Evolutionary conservation across 345 rosid species (phyloP).

Genomic region (Eucalyptus viminalis): DNA sequence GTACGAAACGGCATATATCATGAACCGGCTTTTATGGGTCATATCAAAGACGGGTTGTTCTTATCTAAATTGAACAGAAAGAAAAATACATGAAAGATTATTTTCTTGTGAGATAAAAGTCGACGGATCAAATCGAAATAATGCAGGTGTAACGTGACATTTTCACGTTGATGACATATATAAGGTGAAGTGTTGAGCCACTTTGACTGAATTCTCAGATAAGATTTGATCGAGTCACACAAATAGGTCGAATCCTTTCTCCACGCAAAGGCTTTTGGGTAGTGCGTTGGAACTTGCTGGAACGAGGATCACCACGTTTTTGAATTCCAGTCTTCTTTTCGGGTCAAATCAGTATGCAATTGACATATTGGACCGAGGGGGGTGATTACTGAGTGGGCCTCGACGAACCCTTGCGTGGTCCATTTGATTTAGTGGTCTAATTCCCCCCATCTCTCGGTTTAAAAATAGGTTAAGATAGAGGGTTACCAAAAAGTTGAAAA

Average conservation of each 20-base stretch:
- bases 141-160: not conserved
- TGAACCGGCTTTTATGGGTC: not conserved
- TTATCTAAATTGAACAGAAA: not conserved
- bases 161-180: not conserved
- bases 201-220: not conserved
- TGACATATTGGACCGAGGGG: not conserved
- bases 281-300: not conserved
- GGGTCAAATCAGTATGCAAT: not conserved
- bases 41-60: not conserved
- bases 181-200: not conserved
- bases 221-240: not conserved
- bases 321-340: not conserved
- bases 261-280: not conserved
- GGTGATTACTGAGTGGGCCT: not conserved
- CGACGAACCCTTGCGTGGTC: not conserved
- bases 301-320: not conserved
- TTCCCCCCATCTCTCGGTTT: not conserved
- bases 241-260: not conserved
- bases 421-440: not conserved
- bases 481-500: not conserved
- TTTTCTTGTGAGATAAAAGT: not conserved
- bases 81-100: not conserved
- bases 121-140: rapidly evolving
- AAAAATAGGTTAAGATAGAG: not conserved
- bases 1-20: not conserved